Conservation (phyloP, 306 rosid genomes). For the Clitoria ternatea region DNA sequence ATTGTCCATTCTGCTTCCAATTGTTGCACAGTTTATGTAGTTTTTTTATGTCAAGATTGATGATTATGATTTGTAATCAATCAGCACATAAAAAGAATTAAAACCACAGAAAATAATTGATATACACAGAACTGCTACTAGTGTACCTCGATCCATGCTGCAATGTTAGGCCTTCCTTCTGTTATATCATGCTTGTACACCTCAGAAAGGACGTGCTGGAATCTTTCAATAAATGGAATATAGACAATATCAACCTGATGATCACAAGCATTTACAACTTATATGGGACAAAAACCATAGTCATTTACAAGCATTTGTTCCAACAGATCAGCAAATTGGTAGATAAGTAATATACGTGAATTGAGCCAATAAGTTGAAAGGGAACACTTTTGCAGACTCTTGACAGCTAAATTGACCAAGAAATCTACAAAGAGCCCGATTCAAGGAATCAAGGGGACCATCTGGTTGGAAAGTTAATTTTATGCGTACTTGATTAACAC, state of each 20-base stretch:
- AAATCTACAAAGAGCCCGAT: slow-evolving; percentile 61
- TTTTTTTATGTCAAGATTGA: not conserved
- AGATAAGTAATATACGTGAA: too few species aligned
- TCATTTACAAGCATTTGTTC: not conserved
- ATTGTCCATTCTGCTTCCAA: not conserved
- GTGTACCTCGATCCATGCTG: slow-evolving; percentile 67
- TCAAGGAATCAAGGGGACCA: slow-evolving; percentile 66
- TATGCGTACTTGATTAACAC: not conserved
- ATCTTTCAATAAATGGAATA: slow-evolving; percentile 64
- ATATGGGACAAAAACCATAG: not conserved
- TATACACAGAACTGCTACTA: not conserved
- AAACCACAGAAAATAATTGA: not conserved
- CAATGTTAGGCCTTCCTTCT: slow-evolving; percentile 77
- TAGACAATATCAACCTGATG: slow-evolving; percentile 76
- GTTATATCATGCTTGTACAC: slow-evolving; percentile 52
- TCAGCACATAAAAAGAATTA: not conserved
- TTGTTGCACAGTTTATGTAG: not conserved
- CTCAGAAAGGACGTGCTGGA: slow-evolving; percentile 48
- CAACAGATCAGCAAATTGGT: not conserved
- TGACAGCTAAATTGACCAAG: slow-evolving; percentile 60
- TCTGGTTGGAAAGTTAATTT: slow-evolving; percentile 28
- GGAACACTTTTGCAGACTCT: not conserved
- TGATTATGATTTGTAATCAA: not conserved
- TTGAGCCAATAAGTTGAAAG: not conserved
- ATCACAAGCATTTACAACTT: slow-evolving; percentile 20